phyloP scores from a whole-genome alignment of 495 filamentous ascomycete species.

The Penicillium fimorum region DNA sequence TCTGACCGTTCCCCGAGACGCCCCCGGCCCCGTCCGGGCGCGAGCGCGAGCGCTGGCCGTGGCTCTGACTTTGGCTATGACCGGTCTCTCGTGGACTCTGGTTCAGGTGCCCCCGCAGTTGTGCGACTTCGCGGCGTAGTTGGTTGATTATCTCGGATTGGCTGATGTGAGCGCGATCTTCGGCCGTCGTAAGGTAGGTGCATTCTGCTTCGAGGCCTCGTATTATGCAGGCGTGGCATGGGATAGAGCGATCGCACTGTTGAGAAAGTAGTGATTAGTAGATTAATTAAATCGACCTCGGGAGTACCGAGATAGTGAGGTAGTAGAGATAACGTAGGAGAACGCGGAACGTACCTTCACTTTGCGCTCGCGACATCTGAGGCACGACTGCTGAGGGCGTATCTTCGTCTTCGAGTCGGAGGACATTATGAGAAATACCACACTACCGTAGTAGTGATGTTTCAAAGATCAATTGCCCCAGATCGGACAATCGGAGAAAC shows the following conservation, averaged over 20 bases:
- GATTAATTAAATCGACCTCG: background rate
- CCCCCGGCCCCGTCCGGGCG: background rate
- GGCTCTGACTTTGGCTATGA: background rate
- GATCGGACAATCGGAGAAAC: background rate
- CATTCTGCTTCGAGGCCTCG: constrained; percentile 36
- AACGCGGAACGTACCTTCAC: constrained; percentile 25
- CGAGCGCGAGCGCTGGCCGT: background rate
- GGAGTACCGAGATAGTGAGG: background rate
- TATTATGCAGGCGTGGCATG: constrained; percentile 32
- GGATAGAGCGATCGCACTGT: constrained; percentile 36
- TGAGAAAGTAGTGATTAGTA: background rate
- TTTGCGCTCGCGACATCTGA: constrained; percentile 36
- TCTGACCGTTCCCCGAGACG: background rate
- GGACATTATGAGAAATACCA: constrained; percentile 13
- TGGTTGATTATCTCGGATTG: constrained; percentile 34
- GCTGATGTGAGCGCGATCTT: constrained; percentile 37
- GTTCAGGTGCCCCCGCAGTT: constrained; percentile 22
- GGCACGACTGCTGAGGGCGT: constrained; percentile 35
- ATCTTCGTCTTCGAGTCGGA: constrained; percentile 27
- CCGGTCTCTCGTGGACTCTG: constrained; percentile 15
- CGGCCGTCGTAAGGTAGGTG: constrained; percentile 32
- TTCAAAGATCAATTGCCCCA: background rate
- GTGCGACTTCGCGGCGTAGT: constrained; percentile 30
- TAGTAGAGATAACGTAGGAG: background rate
- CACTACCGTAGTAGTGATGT: background rate